phyloP scores from a whole-genome alignment of 106 monocot species.

The Acorus gramineus region DNA sequence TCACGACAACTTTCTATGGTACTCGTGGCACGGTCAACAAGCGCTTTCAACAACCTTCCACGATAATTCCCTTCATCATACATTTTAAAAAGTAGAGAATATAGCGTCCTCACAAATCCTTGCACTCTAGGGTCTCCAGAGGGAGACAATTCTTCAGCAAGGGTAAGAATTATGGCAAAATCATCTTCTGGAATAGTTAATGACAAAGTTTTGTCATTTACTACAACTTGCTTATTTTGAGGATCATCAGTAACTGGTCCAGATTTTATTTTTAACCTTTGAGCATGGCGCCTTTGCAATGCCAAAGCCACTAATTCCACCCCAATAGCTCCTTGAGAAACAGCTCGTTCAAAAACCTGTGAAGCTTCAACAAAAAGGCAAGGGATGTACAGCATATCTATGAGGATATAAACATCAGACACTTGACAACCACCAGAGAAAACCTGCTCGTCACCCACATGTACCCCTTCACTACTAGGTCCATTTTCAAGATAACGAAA shows the following conservation, averaged over 20 bases:
- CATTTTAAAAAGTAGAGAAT: constrained; percentile 85
- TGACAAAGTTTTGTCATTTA: constrained; percentile 28
- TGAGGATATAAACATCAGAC: constrained; percentile 30
- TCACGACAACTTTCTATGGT: constrained; percentile 47
- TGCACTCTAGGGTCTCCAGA: constrained; percentile 56
- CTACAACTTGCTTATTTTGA: too few species aligned
- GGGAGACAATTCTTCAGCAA: constrained; percentile 75
- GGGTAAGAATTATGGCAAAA: constrained; percentile 45
- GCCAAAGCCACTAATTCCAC: too few species aligned
- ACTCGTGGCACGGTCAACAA: constrained; percentile 75
- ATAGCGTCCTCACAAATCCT: constrained; percentile 83
- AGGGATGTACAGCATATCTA: too few species aligned
- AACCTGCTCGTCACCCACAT: constrained; percentile 32
- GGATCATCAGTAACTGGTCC: too few species aligned
- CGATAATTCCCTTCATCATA: constrained; percentile 62
- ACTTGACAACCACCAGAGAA: constrained; percentile 38
- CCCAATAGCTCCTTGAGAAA: too few species aligned
- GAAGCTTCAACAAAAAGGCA: too few species aligned
- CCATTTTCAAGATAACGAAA: constrained; percentile 32
- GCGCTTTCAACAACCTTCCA: constrained; percentile 68
- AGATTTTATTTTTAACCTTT: too few species aligned
- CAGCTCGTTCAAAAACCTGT: too few species aligned
- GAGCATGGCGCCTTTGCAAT: too few species aligned
- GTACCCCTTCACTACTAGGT: constrained; percentile 32
- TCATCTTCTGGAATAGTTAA: constrained; percentile 56